These are phyloP conservation scores for Apium graveolens DNA, from an alignment of 129 eudicot species.

Conservation along the genomic window DNA sequence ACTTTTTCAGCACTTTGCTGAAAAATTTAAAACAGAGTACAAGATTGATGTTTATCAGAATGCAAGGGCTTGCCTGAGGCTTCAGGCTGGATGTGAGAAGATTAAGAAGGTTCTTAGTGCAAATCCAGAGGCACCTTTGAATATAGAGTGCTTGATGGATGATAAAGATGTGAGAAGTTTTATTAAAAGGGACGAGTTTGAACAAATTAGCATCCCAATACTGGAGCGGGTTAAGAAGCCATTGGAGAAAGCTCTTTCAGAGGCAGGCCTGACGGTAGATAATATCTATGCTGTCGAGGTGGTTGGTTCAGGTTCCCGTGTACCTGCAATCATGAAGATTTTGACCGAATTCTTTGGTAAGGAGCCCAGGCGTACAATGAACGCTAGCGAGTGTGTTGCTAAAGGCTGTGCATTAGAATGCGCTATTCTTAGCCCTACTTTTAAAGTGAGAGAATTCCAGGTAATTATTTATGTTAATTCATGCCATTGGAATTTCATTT, in stretches of 20 bases:
- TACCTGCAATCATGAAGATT: slow-evolving; percentile 79
- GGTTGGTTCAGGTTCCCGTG: slow-evolving; percentile 92
- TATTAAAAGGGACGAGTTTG: slow-evolving; percentile 88
- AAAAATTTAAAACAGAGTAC: slow-evolving; percentile 62
- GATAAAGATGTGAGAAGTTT: slow-evolving; percentile 87
- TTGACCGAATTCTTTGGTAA: slow-evolving; percentile 86
- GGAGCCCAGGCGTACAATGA: slow-evolving; percentile 96
- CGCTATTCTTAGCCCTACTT: slow-evolving; percentile 86
- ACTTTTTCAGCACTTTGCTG: slow-evolving; percentile 78
- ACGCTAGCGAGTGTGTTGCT: slow-evolving; percentile 92
- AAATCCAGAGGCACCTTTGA: slow-evolving; percentile 89
- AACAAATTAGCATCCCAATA: slow-evolving; percentile 66
- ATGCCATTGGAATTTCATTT: background rate
- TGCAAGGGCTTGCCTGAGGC: slow-evolving; percentile 81
- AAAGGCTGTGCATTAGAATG: slow-evolving; percentile 87
- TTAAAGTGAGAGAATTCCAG: slow-evolving; percentile 84
- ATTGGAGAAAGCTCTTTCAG: slow-evolving; percentile 79
- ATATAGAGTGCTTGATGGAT: slow-evolving; percentile 88
- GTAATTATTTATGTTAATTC: slow-evolving; percentile 15
- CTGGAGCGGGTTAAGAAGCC: slow-evolving; percentile 90
- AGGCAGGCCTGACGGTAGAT: slow-evolving; percentile 62
- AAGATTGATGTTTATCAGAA: slow-evolving; percentile 81
- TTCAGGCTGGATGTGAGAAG: slow-evolving; percentile 82
- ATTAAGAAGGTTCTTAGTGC: slow-evolving; percentile 88
- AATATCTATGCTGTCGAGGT: slow-evolving; percentile 79